Evolutionary conservation across 2,329 filamentous ascomycete species (phyloP).

Genomic region (Talaromyces sp.): DNA sequence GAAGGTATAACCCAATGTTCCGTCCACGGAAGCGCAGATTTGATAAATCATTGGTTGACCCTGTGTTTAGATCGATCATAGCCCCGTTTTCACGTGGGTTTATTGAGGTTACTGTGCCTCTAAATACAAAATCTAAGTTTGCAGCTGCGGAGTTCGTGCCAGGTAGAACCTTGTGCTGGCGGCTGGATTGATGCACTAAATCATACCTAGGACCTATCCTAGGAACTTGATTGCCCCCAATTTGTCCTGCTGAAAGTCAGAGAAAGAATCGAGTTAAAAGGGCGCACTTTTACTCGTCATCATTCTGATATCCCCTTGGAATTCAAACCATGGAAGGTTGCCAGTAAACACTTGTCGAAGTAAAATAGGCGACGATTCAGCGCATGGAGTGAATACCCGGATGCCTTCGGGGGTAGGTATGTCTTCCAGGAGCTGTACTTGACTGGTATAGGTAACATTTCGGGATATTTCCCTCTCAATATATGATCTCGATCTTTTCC

Average conservation of each 20-base stretch:
- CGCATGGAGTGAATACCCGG: slow-evolving; percentile 3
- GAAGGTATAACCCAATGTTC: neutral
- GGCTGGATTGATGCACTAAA: neutral
- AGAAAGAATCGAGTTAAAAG: neutral
- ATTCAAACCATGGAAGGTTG: slow-evolving; percentile 8
- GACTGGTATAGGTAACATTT: slow-evolving; percentile 2
- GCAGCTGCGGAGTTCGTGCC: neutral
- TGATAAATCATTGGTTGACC: neutral
- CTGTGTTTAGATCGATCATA: neutral
- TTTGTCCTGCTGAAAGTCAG: neutral
- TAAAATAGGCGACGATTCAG: neutral
- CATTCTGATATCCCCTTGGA: neutral
- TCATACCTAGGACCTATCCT: neutral
- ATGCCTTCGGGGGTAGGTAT: slow-evolving; percentile 9
- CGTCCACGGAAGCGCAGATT: neutral
- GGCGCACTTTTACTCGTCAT: neutral
- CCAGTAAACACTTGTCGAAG: neutral
- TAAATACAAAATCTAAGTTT: neutral
- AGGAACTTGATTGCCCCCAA: neutral
- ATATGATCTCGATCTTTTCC: neutral
- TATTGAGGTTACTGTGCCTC: neutral
- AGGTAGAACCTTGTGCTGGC: neutral
- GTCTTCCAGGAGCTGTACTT: neutral
- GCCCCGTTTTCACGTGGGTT: neutral
- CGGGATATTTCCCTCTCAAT: slow-evolving; percentile 1